A percentile compares a stretch with the other conserved stretches of the same genome.
phyloP scores from a whole-genome alignment of 768 basidiomycete genomes.

The Coprinopsis cinerea region DNA sequence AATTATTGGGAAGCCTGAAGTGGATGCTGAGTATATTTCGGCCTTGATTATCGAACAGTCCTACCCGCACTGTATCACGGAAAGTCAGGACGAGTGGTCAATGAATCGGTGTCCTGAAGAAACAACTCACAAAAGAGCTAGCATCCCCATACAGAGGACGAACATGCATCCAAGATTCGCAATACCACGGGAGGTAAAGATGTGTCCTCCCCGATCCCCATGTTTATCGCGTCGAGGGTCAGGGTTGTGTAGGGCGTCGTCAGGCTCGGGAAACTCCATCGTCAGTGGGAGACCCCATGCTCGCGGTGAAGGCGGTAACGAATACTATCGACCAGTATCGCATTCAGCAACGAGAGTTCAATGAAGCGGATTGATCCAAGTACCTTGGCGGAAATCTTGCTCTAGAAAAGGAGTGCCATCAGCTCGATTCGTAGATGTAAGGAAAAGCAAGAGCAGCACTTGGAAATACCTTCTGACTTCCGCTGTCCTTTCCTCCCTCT shows the following conservation, averaged over 20 bases:
- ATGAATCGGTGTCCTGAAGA: background rate
- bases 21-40: too few relatives aligned
- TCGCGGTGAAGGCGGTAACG: constrained; percentile 38
- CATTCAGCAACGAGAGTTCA: background rate
- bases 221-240: constrained; percentile 48
- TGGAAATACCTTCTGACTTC: too few relatives aligned
- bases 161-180: constrained; percentile 63
- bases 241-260: constrained; percentile 62
- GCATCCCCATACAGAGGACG: constrained; percentile 40
- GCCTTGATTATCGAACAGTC: too few relatives aligned
- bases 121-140: constrained; percentile 52
- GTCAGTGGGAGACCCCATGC: constrained; percentile 43
- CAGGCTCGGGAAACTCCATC: constrained; percentile 44
- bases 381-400: background rate
- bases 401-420: too few relatives aligned
- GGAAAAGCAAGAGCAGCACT: too few relatives aligned
- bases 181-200: constrained; percentile 58
- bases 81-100: constrained; percentile 4
- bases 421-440: too few relatives aligned
- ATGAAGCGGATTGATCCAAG: background rate
- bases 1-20: constrained; percentile 43
- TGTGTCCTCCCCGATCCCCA: constrained; percentile 49
- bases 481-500: too few relatives aligned
- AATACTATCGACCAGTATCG: constrained; percentile 23
- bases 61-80: constrained; percentile 32